Evolutionary conservation across 164 flowering plant species (phyloP).

Genomic region (Magnolia changhungtana): DNA sequence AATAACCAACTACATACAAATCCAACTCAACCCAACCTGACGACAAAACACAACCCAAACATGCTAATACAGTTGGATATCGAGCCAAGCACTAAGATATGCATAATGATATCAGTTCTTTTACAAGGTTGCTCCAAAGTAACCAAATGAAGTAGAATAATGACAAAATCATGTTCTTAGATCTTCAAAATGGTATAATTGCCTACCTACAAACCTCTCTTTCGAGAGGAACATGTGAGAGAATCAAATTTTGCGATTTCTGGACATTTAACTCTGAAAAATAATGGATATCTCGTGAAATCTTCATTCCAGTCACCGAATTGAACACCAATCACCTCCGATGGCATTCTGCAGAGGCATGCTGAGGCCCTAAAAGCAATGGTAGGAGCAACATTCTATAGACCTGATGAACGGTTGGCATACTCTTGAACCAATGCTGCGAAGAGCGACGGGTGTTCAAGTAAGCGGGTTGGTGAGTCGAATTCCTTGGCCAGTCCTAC

Average conservation of each 20-base stretch:
- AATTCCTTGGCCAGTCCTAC: conserved; percentile 77
- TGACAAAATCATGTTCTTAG: too few species aligned
- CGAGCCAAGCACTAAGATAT: too few species aligned
- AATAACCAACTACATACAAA: too few species aligned
- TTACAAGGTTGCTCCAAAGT: too few species aligned
- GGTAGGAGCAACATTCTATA: conserved; percentile 24
- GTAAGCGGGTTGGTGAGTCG: conserved; percentile 63
- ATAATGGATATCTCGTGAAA: background rate
- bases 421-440: conserved; percentile 89
- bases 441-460: conserved; percentile 75
- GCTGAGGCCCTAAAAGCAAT: background rate
- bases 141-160: too few species aligned
- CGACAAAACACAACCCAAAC: too few species aligned
- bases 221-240: background rate
- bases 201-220: background rate
- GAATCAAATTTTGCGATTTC: background rate
- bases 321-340: background rate
- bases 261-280: background rate
- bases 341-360: too few species aligned
- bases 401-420: conserved; percentile 65
- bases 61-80: too few species aligned
- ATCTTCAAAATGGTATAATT: too few species aligned
- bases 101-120: too few species aligned
- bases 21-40: too few species aligned
- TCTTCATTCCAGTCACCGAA: background rate